A percentile compares a stretch with the other conserved stretches of the same genome.
Conservation (phyloP, 83 land plant species). For the Isoetes engelmannii region DNA sequence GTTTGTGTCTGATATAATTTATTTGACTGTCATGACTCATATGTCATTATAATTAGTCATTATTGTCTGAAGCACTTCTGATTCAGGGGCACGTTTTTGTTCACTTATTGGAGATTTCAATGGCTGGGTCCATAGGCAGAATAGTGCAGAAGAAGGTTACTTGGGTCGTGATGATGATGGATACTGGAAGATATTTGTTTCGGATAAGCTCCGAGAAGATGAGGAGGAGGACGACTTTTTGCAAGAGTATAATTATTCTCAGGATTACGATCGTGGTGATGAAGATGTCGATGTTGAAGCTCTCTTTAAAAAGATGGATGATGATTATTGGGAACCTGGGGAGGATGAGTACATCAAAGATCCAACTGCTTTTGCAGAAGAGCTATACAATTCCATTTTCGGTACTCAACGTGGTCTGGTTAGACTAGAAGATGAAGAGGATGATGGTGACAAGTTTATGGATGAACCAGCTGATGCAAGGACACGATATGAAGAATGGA, state of each 20-base stretch:
- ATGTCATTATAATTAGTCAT: background rate
- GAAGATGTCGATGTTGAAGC: slow-evolving; percentile 60
- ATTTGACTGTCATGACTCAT: background rate
- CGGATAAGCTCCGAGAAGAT: slow-evolving; percentile 76
- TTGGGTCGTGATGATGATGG: slow-evolving; percentile 90
- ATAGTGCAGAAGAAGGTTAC: slow-evolving; percentile 70
- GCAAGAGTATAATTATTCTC: slow-evolving; percentile 79
- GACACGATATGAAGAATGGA: slow-evolving; percentile 53
- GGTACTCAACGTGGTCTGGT: slow-evolving; percentile 56
- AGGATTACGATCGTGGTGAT: slow-evolving; percentile 85
- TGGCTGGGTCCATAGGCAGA: slow-evolving; percentile 73
- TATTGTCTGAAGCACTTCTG: background rate
- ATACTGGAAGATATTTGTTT: slow-evolving; percentile 76
- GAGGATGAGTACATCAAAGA: slow-evolving; percentile 51
- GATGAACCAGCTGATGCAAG: slow-evolving; percentile 33
- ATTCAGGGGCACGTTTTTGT: slow-evolving; percentile 79
- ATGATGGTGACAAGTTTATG: slow-evolving; percentile 48
- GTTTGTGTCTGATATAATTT: background rate
- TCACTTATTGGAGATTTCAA: slow-evolving; percentile 88
- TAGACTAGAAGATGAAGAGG: slow-evolving; percentile 13
- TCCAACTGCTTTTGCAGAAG: slow-evolving; percentile 34
- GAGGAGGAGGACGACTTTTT: slow-evolving; percentile 66
- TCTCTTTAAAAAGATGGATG: slow-evolving; percentile 52
- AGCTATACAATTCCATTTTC: slow-evolving; percentile 37
- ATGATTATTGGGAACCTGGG: slow-evolving; percentile 98